Evolutionary conservation across 805 yeast species (phyloP).

Genomic region (Torulaspora indica): DNA sequence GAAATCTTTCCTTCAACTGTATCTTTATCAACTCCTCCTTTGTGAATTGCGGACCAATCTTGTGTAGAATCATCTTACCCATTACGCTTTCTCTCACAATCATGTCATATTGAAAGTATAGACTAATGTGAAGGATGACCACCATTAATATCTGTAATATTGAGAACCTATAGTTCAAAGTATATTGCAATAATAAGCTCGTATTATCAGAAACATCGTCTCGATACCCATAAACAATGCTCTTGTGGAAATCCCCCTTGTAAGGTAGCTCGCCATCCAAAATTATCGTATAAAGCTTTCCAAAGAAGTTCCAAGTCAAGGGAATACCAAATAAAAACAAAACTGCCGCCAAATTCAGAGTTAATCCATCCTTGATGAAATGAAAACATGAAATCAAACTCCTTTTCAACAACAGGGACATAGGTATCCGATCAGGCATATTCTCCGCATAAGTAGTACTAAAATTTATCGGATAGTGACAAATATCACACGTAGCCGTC

Average conservation of each 20-base stretch:
- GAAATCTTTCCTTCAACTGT: slow-evolving; percentile 32
- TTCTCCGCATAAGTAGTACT: slow-evolving; percentile 57
- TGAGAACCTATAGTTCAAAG: slow-evolving; percentile 28
- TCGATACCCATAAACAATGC: slow-evolving; percentile 28
- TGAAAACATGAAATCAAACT: slow-evolving; percentile 25
- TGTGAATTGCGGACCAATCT: slow-evolving; percentile 47
- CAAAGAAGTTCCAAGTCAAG: slow-evolving; percentile 50
- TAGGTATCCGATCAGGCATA: slow-evolving; percentile 64
- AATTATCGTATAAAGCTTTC: slow-evolving; percentile 51
- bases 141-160: slow-evolving; percentile 39
- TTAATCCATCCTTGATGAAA: slow-evolving; percentile 17
- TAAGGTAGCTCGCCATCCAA: slow-evolving; percentile 51
- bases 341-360: slow-evolving; percentile 29
- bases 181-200: slow-evolving; percentile 16
- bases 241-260: slow-evolving; percentile 26
- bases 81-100: slow-evolving; percentile 68
- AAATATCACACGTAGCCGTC: slow-evolving; percentile 75
- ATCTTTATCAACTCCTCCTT: slow-evolving; percentile 28
- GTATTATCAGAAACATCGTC: slow-evolving; percentile 13
- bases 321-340: slow-evolving; percentile 53
- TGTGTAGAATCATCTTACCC: slow-evolving; percentile 49
- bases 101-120: slow-evolving; percentile 64
- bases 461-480: slow-evolving; percentile 70
- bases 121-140: slow-evolving; percentile 41
- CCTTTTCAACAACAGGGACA: slow-evolving; percentile 43